These are phyloP conservation scores for Ceratobasidium theobromae DNA, from an alignment of 1,284 basidiomycete genomes.

Conservation along the genomic window DNA sequence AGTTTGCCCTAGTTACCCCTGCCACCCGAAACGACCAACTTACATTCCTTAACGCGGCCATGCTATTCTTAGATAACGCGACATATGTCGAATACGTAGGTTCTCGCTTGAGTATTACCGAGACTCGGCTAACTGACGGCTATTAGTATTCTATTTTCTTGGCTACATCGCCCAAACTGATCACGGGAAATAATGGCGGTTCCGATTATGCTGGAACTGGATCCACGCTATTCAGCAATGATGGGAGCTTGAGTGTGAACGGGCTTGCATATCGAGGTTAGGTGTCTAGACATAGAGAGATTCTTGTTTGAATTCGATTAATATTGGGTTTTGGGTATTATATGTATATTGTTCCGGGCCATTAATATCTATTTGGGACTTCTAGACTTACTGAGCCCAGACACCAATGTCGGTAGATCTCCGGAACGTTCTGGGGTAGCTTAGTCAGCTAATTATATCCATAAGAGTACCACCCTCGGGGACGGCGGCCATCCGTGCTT, in stretches of 20 bases:
- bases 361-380: no score
- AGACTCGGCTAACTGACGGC: not conserved
- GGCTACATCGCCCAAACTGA: constrained; percentile 10
- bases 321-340: no score
- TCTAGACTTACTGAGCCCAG: no score
- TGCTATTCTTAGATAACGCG: not conserved
- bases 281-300: no score
- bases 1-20: not conserved
- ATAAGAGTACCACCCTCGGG: not conserved
- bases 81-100: constrained; percentile 8
- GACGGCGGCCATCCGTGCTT: not conserved
- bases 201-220: constrained; percentile 13
- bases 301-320: no score
- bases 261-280: constrained; percentile 22
- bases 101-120: not conserved
- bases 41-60: not conserved
- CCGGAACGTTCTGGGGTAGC: not conserved
- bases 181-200: constrained; percentile 5
- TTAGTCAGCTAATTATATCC: not conserved
- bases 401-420: no score
- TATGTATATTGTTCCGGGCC: no score
- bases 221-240: constrained; percentile 18
- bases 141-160: not conserved
- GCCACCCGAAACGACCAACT: constrained; percentile 5
- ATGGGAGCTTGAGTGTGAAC: constrained; percentile 1